Base-by-base conservation (phyloP, 306 rosid genomes). In the Argentina anserina region DNA sequence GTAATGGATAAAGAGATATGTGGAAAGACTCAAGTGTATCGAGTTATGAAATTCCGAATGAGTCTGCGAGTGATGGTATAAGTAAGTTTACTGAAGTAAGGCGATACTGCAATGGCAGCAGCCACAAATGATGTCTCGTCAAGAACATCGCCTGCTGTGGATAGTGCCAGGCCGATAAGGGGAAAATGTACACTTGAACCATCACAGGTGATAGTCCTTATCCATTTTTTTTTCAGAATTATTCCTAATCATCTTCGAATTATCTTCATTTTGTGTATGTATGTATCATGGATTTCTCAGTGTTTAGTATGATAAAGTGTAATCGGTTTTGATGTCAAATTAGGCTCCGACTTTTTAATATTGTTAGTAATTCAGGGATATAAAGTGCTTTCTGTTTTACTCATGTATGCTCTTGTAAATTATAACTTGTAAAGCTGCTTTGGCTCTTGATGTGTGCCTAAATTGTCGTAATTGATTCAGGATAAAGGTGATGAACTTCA, bases 151-250 rank as follows among this genome's bases (percentile, higher is more conserved):
- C 76, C 79, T 29, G 73, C 78, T 72, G 71, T 39, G 69, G 70
- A 70, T 56, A 7, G 29, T 52, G 59, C 29, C 13, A 52, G 29
- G 29, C 26, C 58, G 75, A 76, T 84, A 84, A 88, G 90, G 85
- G 93, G 88, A 77, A 86, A 86, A 81, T 80, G 70, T 78, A 83
- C 83, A 82, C 85, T 90, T 41, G 88, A 89, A 82, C 88, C 80
- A 59, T 74, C 88, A 41, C 84, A 89, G 96, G 97, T 93, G 41
- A 61, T 39, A 76, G 73, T 62, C 42, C 75, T 77, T 65, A 68
- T 73, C 67, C 65, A 12, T 42, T 75, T 37, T 37, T 37, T 37
- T n/a, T 59, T 50, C 41, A 50, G 62, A 31, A 70, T 5, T 55
- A 41, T 37, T 69, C 12, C 18, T 50, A 21, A 34, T 76, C 34